These are phyloP conservation scores for Fusarium sp. DNA, from an alignment of 2,329 filamentous ascomycete genomes.

Conservation along the genomic window DNA sequence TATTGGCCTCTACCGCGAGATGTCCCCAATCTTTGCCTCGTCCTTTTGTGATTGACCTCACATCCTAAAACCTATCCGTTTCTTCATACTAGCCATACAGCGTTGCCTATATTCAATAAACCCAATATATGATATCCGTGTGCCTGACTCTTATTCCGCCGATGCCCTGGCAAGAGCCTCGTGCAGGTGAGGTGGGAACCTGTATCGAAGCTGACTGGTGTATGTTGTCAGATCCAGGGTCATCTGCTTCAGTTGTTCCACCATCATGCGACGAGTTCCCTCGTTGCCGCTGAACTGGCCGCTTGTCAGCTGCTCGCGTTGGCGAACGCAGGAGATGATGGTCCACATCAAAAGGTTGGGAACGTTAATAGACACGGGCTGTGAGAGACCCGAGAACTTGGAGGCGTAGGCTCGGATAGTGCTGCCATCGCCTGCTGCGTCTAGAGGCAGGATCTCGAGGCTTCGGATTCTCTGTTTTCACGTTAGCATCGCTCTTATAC, in stretches of 20 bases:
- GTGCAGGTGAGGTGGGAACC: constrained; percentile 87
- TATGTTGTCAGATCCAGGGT: constrained; percentile 94
- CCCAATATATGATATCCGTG: constrained; percentile 5
- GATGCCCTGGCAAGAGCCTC: constrained; percentile 88
- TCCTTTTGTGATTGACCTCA: constrained; percentile 8
- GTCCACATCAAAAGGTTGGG: constrained; percentile 95
- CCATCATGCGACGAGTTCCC: constrained; percentile 71
- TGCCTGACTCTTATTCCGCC: constrained; percentile 61
- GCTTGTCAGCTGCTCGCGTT: constrained; percentile 76
- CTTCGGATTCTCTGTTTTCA: constrained; percentile 73
- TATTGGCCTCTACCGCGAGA: constrained; percentile 5
- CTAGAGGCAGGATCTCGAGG: constrained; percentile 83
- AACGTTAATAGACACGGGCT: constrained; percentile 87
- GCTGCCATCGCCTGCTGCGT: constrained; percentile 78
- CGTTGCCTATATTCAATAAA: constrained; percentile 25
- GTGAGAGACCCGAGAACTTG: constrained; percentile 81
- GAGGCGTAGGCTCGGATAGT: constrained; percentile 83
- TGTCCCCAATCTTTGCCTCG: constrained; percentile 11
- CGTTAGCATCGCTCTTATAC: constrained; percentile 30
- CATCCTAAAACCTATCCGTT: constrained; percentile 9
- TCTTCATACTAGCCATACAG: constrained; percentile 15
- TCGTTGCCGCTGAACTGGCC: constrained; percentile 81
- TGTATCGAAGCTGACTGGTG: constrained; percentile 90
- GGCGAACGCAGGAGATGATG: constrained; percentile 83
- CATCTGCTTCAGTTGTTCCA: constrained; percentile 79